phyloP scores from a whole-genome alignment of 139 green algal species.

The Axilococcus clingmanii region DNA sequence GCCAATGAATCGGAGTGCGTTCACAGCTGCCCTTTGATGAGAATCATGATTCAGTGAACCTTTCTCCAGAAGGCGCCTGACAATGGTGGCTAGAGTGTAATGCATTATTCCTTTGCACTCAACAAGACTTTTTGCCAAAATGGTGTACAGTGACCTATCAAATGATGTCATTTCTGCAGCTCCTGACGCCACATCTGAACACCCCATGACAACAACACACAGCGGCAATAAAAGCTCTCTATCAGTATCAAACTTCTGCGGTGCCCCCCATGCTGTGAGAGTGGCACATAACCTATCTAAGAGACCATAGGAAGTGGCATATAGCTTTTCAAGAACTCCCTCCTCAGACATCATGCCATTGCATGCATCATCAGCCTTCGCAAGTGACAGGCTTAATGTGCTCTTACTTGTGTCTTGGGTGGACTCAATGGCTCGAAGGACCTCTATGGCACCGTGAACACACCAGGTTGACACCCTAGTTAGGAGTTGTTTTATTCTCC shows the following conservation, averaged over 20 bases:
- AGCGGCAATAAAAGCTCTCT: not conserved
- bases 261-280: not conserved
- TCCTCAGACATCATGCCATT: no score
- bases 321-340: no score
- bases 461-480: no score
- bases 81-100: slow-evolving; percentile 2
- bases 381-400: no score
- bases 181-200: not conserved
- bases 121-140: no score
- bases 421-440: no score
- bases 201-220: not conserved
- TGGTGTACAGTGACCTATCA: not conserved
- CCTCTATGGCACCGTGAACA: no score
- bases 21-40: slow-evolving; percentile 2
- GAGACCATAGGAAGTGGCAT: no score
- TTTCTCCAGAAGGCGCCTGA: slow-evolving; percentile 1
- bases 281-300: not conserved
- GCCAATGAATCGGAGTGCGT: slow-evolving; percentile 2
- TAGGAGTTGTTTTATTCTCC: no score
- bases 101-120: no score
- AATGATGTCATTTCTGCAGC: not conserved
- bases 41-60: not conserved
- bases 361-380: no score
- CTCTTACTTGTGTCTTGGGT: no score
- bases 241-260: not conserved